These are phyloP conservation scores for Penicillium sp. DNA, from an alignment of 2,329 filamentous ascomycete species.

Conservation along the genomic window DNA sequence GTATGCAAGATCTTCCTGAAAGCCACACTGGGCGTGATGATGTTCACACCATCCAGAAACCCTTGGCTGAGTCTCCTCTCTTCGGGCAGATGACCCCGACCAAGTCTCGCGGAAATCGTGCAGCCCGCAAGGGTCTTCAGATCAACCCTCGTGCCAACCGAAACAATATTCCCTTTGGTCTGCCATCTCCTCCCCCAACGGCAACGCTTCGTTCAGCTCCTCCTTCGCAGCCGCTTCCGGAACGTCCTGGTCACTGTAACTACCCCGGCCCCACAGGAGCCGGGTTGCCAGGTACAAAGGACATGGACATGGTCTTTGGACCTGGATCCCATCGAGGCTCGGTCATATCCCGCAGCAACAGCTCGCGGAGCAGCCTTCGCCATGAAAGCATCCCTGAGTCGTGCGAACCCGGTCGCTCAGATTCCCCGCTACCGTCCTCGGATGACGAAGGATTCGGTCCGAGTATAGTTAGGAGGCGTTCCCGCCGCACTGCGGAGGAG, in stretches of 20 bases:
- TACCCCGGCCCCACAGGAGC: slow-evolving; percentile 15
- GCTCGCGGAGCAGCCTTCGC: slow-evolving; percentile 25
- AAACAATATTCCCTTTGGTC: slow-evolving; percentile 22
- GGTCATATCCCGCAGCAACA: slow-evolving; percentile 24
- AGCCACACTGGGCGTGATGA: slow-evolving; percentile 6
- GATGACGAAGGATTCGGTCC: slow-evolving; percentile 39
- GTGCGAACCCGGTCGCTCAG: slow-evolving; percentile 19
- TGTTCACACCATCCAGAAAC: slow-evolving; percentile 4
- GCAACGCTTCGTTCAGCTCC: slow-evolving; percentile 26
- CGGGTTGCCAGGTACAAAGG: slow-evolving; percentile 5
- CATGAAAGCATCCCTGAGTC: slow-evolving; percentile 20
- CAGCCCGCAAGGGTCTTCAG: slow-evolving; percentile 10
- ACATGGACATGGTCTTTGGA: slow-evolving; percentile 10
- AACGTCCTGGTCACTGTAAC: slow-evolving; percentile 16
- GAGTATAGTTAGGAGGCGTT: slow-evolving; percentile 5
- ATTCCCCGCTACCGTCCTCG: slow-evolving; percentile 40
- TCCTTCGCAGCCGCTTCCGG: slow-evolving; percentile 13
- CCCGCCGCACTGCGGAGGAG: slow-evolving; percentile 16
- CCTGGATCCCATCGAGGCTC: slow-evolving; percentile 13
- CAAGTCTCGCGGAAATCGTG: slow-evolving; percentile 12
- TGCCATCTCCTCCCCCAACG: slow-evolving; percentile 28
- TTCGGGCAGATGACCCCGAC: slow-evolving; percentile 12
- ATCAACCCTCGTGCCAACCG: slow-evolving; percentile 13
- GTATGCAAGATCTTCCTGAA: slow-evolving; percentile 14
- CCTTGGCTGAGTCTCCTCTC: slow-evolving; percentile 24